Evolutionary conservation across 352 stramenopile species (phyloP).

Genomic region (Thalassiosira oceanica): DNA sequence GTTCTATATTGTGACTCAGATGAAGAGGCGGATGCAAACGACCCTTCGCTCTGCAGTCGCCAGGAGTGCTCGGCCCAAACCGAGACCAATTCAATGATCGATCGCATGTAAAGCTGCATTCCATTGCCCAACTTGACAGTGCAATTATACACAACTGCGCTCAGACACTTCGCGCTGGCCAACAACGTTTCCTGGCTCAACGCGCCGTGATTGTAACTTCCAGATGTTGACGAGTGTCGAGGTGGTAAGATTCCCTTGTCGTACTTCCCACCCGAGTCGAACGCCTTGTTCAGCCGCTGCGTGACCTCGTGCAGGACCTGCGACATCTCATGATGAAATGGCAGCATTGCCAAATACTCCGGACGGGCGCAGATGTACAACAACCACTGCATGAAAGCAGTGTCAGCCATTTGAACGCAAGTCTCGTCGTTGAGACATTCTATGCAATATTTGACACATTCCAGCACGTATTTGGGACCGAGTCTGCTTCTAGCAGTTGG

Average conservation of each 20-base stretch:
- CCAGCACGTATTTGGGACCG: slow-evolving; percentile 47
- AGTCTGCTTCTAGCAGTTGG: slow-evolving; percentile 28
- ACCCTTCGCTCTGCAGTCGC: slow-evolving; percentile 23
- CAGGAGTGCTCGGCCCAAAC: slow-evolving; percentile 40
- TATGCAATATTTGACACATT: slow-evolving; percentile 58
- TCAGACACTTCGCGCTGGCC: slow-evolving; percentile 29
- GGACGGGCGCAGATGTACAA: slow-evolving; percentile 49
- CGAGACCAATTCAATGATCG: slow-evolving; percentile 48
- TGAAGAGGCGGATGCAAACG: slow-evolving; percentile 16
- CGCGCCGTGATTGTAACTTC: neutral
- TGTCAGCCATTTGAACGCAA: slow-evolving; percentile 23
- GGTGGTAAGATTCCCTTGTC: slow-evolving; percentile 5
- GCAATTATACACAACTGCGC: slow-evolving; percentile 44
- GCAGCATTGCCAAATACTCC: slow-evolving; percentile 62
- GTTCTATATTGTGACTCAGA: neutral
- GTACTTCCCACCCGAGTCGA: slow-evolving; percentile 3
- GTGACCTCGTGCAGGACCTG: slow-evolving; percentile 55
- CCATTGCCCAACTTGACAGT: slow-evolving; percentile 41
- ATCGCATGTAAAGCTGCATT: slow-evolving; percentile 53
- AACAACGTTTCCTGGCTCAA: slow-evolving; percentile 30
- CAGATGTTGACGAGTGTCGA: neutral
- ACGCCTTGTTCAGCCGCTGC: slow-evolving; percentile 19
- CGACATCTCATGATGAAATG: slow-evolving; percentile 33
- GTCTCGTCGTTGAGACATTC: slow-evolving; percentile 55
- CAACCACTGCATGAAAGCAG: slow-evolving; percentile 62